Percentiles rank a stretch among this genome's conserved stretches.
phyloP scores from a whole-genome alignment of 2,329 filamentous ascomycete genomes.

The Akanthomyces uredinophilus region DNA sequence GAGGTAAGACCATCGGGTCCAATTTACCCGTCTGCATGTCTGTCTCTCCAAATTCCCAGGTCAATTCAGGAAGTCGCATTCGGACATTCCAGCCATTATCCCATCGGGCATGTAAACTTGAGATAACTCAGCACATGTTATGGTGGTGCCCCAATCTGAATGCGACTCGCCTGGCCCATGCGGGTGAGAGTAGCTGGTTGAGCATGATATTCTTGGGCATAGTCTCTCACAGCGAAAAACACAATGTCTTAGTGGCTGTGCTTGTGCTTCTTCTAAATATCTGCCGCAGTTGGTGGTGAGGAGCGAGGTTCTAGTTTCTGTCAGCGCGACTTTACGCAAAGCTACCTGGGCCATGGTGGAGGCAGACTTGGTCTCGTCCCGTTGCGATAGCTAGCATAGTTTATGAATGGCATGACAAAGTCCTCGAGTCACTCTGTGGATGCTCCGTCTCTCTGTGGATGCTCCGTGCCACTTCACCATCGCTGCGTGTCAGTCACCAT shows the following conservation, averaged over 20 bases:
- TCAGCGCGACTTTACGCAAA: not conserved
- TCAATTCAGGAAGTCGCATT: not conserved
- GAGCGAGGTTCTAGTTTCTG: not conserved
- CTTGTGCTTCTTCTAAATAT: not conserved
- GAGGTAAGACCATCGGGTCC: not conserved
- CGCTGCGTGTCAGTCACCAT: not conserved
- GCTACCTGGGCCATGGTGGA: not conserved
- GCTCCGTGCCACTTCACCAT: not conserved
- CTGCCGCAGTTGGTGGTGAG: not conserved
- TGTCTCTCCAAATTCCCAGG: not conserved
- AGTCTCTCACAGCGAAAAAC: not conserved
- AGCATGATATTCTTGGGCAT: not conserved
- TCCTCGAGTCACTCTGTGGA: not conserved
- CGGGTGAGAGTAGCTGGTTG: not conserved
- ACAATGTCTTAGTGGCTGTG: not conserved
- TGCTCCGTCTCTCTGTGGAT: not conserved
- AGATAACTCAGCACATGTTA: not conserved
- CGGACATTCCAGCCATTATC: not conserved
- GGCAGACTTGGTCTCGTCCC: not conserved
- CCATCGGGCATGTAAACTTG: not conserved
- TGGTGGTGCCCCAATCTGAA: not conserved
- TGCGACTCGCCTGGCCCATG: not conserved
- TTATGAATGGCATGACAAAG: not conserved
- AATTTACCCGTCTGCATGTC: not conserved
- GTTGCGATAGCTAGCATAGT: conserved; percentile 5